phyloP scores from a whole-genome alignment of 2,329 filamentous ascomycete species.

The Myriangium duriaei region DNA sequence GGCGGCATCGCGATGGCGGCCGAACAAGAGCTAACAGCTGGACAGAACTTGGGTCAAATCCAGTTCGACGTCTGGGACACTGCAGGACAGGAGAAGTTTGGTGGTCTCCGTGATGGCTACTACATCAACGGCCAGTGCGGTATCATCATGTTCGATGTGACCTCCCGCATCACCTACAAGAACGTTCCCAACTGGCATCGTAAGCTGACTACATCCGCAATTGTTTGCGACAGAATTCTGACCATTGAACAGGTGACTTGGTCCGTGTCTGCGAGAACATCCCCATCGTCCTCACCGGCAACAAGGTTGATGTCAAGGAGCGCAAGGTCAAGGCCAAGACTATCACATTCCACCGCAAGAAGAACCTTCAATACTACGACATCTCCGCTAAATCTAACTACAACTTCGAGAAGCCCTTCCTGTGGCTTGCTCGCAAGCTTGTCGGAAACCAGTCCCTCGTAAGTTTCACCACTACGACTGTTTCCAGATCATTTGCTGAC shows the following conservation, averaged over 20 bases:
- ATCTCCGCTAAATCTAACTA: conserved; percentile 99
- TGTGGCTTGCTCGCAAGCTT: conserved; percentile 97
- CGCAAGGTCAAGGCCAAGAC: conserved; percentile 99
- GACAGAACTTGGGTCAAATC: conserved; percentile 79
- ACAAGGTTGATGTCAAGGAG: conserved; percentile 99
- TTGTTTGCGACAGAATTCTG: conserved; percentile 1
- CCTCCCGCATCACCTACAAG: conserved; percentile 99
- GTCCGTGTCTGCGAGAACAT: conserved; percentile 99
- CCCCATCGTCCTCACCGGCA: conserved; percentile 92
- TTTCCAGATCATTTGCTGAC: conserved; percentile 17
- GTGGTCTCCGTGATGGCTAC: conserved; percentile 97
- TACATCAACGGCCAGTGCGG: conserved; percentile 99
- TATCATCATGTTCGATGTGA: conserved; percentile 99
- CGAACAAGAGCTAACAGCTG: conserved; percentile 15
- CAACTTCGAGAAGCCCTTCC: conserved; percentile 99
- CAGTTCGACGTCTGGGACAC: conserved; percentile 99
- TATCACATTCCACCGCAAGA: conserved; percentile 99
- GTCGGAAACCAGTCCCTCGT: conserved; percentile 84
- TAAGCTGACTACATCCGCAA: no score
- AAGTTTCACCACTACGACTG: conserved; percentile 27
- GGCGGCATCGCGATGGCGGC: neutral
- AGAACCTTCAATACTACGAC: conserved; percentile 99
- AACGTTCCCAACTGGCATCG: conserved; percentile 99
- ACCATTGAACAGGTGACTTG: conserved; percentile 80
- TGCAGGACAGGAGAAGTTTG: conserved; percentile 98